Conservation (phyloP, 352 stramenopile species). For the Phytopythium boreale region DNA sequence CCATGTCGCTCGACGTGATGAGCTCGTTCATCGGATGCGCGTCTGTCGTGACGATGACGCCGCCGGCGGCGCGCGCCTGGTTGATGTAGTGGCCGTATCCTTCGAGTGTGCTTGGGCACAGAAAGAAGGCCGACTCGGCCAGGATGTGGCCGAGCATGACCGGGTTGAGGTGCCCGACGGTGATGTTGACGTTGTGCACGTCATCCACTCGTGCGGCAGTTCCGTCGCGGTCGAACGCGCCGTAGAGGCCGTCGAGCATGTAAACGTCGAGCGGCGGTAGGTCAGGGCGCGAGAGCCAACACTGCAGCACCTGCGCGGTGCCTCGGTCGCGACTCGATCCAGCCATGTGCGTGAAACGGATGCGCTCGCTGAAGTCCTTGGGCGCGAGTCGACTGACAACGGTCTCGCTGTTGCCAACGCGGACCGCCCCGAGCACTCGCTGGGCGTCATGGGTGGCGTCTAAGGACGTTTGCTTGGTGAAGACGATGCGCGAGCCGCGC, state of each 20-base stretch:
- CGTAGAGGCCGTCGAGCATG: conserved; percentile 29
- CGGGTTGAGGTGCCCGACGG: conserved; percentile 19
- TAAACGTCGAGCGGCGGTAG: conserved; percentile 44
- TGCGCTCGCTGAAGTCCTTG: conserved; percentile 28
- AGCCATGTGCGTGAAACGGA: conserved; percentile 32
- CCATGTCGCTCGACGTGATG: conserved; percentile 28
- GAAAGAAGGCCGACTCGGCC: conserved; percentile 37
- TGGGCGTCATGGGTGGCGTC: conserved; percentile 34
- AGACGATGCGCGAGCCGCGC: conserved; percentile 40
- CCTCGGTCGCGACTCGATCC: conserved; percentile 45
- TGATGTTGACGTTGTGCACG: conserved; percentile 19
- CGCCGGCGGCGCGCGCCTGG: conserved; percentile 41
- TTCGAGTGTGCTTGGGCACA: conserved; percentile 56
- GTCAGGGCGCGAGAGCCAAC: conserved; percentile 36
- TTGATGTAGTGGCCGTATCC: conserved; percentile 74
- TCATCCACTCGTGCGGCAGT: conserved; percentile 12
- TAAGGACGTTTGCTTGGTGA: conserved; percentile 53
- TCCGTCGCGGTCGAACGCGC: conserved; percentile 13
- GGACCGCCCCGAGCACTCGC: conserved; percentile 10
- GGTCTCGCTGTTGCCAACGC: background rate
- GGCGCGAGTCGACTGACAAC: conserved; percentile 8
- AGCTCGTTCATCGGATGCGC: conserved; percentile 58
- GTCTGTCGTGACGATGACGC: conserved; percentile 42
- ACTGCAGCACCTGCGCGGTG: conserved; percentile 41
- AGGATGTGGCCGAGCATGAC: conserved; percentile 35